A percentile compares a stretch with the other conserved stretches of the same genome.
phyloP scores from a whole-genome alignment of 768 basidiomycete species.

The Hypholoma sublateritium region DNA sequence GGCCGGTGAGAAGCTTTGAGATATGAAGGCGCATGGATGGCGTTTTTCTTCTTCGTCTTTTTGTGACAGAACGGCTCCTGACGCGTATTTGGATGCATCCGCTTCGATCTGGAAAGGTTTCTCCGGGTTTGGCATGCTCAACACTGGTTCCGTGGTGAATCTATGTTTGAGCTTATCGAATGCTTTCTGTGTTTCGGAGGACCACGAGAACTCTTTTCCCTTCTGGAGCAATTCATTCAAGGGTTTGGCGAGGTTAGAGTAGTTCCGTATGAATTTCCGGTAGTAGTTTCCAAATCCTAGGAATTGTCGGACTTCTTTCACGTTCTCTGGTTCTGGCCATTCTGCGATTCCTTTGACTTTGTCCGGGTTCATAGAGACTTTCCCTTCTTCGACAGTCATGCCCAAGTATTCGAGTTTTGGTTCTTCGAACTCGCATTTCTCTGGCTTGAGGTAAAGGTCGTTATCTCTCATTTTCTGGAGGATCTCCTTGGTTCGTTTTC shows the following conservation, averaged over 20 bases:
- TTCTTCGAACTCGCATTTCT: constrained; percentile 33
- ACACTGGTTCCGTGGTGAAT: constrained; percentile 24
- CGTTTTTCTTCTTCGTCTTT: constrained; percentile 19
- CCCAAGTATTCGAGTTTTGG: constrained; percentile 30
- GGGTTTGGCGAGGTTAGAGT: constrained; percentile 24
- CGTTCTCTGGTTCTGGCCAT: constrained; percentile 25
- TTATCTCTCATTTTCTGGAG: constrained; percentile 25
- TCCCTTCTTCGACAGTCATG: constrained; percentile 11
- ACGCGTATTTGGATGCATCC: constrained; percentile 30
- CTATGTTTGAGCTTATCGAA: constrained; percentile 29
- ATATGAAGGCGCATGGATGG: constrained; percentile 39
- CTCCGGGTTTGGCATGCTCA: constrained; percentile 17
- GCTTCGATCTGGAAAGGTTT: constrained; percentile 26
- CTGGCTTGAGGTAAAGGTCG: constrained; percentile 31
- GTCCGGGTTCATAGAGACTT: constrained; percentile 25
- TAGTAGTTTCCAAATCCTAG: constrained; percentile 44
- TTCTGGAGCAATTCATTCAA: constrained; percentile 28
- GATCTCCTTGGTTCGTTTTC: constrained; percentile 13
- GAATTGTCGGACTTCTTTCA: background rate
- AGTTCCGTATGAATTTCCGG: constrained; percentile 31
- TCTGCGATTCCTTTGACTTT: constrained; percentile 28
- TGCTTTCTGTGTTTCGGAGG: constrained; percentile 10
- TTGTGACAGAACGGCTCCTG: constrained; percentile 33
- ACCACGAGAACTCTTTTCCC: constrained; percentile 27
- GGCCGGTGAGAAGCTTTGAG: constrained; percentile 24